phyloP scores from a whole-genome alignment of 2,329 filamentous ascomycete genomes.

The Mariannaea sp. region DNA sequence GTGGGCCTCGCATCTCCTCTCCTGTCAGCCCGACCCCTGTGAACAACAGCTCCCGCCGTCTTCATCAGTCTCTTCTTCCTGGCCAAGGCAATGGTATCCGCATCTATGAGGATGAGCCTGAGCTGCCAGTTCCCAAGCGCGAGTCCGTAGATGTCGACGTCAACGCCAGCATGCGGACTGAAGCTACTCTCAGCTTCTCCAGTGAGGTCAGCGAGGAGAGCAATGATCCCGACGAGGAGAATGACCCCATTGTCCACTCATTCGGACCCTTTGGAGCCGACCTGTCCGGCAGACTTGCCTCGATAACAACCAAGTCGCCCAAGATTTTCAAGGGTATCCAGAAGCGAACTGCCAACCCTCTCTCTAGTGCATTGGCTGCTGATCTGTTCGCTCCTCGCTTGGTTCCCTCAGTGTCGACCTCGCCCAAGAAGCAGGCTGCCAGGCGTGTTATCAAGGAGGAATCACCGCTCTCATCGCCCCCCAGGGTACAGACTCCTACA shows the following conservation, averaged over 20 bases:
- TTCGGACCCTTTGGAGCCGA: conserved; percentile 91
- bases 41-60: conserved; percentile 49
- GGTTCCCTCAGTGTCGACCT: conserved; percentile 30
- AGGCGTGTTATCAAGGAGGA: conserved; percentile 18
- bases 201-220: conserved; percentile 65
- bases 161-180: conserved; percentile 55
- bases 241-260: conserved; percentile 89
- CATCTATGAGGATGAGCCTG: conserved; percentile 71
- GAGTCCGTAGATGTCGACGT: conserved; percentile 33
- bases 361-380: conserved; percentile 30
- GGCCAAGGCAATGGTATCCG: conserved; percentile 55
- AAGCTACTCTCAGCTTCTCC: conserved; percentile 57
- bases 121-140: conserved; percentile 44
- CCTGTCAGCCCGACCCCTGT: conserved; percentile 71
- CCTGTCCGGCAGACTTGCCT: conserved; percentile 79
- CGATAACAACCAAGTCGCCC: conserved; percentile 73
- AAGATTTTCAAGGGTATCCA: conserved; percentile 43
- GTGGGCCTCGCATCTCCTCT: conserved; percentile 65
- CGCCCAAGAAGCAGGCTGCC: conserved; percentile 30
- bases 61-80: conserved; percentile 53
- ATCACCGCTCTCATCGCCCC: conserved; percentile 38
- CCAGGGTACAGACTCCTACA: conserved; percentile 28
- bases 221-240: conserved; percentile 87
- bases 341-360: conserved; percentile 30
- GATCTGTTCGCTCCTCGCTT: conserved; percentile 33